Evolutionary conservation across 495 filamentous ascomycete species (phyloP).

Genomic region (Parmelia sp.): DNA sequence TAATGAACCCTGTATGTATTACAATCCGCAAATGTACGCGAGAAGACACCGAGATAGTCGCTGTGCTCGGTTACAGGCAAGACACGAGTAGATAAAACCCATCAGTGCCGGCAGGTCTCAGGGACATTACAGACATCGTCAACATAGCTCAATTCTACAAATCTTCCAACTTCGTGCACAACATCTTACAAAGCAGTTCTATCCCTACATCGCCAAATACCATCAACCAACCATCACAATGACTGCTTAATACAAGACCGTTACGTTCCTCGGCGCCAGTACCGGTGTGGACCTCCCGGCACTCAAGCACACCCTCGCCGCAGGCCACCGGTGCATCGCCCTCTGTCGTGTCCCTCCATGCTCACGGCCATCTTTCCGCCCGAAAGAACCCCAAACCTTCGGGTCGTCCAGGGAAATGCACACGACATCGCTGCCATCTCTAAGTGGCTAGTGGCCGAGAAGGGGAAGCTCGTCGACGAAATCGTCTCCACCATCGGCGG

Average conservation of each 20-base stretch:
- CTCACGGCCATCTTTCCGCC: slow-evolving; percentile 1
- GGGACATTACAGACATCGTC: slow-evolving; percentile 1
- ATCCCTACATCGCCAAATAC: neutral
- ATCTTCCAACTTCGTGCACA: slow-evolving; percentile 2
- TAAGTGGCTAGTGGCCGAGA: neutral
- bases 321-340: slow-evolving; percentile 10
- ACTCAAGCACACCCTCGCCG: slow-evolving; percentile 11
- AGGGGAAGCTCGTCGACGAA: slow-evolving; percentile 9
- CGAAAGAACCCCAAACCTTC: slow-evolving; percentile 9
- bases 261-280: slow-evolving; percentile 10
- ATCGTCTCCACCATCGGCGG: slow-evolving; percentile 11
- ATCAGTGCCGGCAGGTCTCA: neutral
- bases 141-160: neutral
- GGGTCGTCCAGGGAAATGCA: neutral
- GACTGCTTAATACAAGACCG: neutral
- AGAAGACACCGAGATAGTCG: slow-evolving; percentile 6
- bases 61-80: neutral
- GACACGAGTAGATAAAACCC: slow-evolving; percentile 1
- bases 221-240: slow-evolving; percentile 4
- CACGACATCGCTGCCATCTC: slow-evolving; percentile 5
- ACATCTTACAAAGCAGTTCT: neutral
- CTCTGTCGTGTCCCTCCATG: slow-evolving; percentile 7
- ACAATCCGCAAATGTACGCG: too few relatives aligned
- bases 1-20: too few relatives aligned
- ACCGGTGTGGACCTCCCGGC: slow-evolving; percentile 9